Evolutionary conservation across 2,329 filamentous ascomycete species (phyloP), one percentile per base, ranked within the genome.

Genomic region (Aspergillus flavus): DNA sequence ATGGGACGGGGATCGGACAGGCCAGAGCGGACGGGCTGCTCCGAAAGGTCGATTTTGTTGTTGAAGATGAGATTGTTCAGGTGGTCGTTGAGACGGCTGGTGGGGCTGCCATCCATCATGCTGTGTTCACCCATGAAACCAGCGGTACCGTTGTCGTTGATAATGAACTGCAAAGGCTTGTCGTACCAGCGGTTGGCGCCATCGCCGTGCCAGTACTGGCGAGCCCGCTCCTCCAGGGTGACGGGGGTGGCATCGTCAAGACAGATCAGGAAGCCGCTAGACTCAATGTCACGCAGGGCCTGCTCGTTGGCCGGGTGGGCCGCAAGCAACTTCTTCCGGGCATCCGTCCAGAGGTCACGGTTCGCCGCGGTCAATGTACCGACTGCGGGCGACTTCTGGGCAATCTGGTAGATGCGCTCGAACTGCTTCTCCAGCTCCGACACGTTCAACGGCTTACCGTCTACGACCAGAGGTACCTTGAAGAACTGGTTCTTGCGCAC

Each of bases 101-200:
- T 99, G 1, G 96, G 94, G 7, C 95, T 99, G 68, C 96, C 95
- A 77, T 99, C 95, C 96, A 99, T 99, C 95, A 99, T 98, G 73
- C 92, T 96, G 85, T 99, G 95, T 82, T 99, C 95, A 74, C 95
- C 95, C 86, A 93, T 94, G 85, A 99, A 99, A 65, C 95, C 95
- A 2, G 95, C 91, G 9, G 95, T 96, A 71, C 95, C 95, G 78
- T 99, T 99, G 78, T 99, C 94, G 80, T 97, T 97, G 82, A 99
- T 79, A 77, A 99, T 96, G 82, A 99, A 98, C 81, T 99, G 94
- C 59, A 97, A 83, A 6, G 95, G 95, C 85, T 99, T 99, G 85
- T 99, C 95, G 75, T 89, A 98, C 94, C 94, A 99, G 69, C 95
- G 89, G 84, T 99, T 99, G 71, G 87, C 84, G 62, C 95, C 95